Evolutionary conservation across 768 basidiomycete genomes (phyloP).

Genomic region (Dacryopinax primogenitus): DNA sequence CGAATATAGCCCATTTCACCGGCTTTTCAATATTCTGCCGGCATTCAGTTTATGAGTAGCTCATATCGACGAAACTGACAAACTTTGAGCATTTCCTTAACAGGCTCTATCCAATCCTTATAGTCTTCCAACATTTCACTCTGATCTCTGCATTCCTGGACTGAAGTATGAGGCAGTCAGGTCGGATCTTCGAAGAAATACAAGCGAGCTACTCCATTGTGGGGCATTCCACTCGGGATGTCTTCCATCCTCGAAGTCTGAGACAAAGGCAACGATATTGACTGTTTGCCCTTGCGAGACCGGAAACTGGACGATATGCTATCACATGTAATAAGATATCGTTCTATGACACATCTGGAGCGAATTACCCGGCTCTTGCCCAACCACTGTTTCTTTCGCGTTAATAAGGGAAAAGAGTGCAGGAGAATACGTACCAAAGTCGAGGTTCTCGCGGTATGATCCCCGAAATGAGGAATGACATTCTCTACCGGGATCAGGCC

Average conservation of each 20-base stretch:
- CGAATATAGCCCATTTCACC: conserved; percentile 52
- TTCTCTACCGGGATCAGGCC: conserved; percentile 43
- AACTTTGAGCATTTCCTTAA: conserved; percentile 44
- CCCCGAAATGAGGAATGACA: conserved; percentile 25
- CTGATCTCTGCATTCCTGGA: conserved; percentile 11
- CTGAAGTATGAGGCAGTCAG: not conserved
- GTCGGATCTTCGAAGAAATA: not conserved
- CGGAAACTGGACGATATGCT: conserved; percentile 3
- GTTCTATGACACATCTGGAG: not conserved
- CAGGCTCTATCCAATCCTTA: conserved; percentile 46
- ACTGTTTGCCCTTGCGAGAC: conserved; percentile 34
- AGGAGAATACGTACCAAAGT: not conserved
- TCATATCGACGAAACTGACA: conserved; percentile 12
- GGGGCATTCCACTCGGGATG: conserved; percentile 16
- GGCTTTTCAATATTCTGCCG: conserved; percentile 41
- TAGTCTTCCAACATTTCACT: conserved; percentile 38
- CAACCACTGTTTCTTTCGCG: too few relatives aligned
- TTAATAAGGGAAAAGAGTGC: too few relatives aligned
- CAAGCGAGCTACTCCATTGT: not conserved
- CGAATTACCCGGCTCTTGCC: not conserved
- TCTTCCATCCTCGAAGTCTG: conserved; percentile 40
- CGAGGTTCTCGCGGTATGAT: not conserved
- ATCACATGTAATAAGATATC: not conserved
- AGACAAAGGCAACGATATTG: conserved; percentile 49
- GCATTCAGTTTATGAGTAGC: conserved; percentile 2